Conservation (phyloP, 2,329 filamentous ascomycete species). For the Fusarium musae region DNA sequence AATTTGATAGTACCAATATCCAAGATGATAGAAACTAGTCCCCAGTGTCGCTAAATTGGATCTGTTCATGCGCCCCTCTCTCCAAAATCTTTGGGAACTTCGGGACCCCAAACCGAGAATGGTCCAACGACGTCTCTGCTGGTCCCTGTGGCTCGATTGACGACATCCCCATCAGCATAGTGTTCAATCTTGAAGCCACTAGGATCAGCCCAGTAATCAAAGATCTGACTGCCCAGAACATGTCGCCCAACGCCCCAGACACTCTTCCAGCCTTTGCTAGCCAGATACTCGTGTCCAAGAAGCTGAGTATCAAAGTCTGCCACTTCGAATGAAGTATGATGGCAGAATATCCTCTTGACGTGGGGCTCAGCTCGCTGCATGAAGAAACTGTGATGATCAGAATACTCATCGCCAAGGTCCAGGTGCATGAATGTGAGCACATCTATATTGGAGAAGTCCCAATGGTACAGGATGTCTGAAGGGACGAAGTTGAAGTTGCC, state of each 20-base stretch:
- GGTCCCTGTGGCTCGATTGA: neutral
- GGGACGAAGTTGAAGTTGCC: neutral
- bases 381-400: neutral
- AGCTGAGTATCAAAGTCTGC: neutral
- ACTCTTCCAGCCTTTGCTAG: neutral
- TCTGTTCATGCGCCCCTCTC: neutral
- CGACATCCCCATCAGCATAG: neutral
- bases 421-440: neutral
- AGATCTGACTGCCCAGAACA: neutral
- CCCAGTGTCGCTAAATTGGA: rapidly evolving
- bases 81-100: neutral
- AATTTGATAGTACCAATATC: no score
- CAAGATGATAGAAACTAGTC: neutral
- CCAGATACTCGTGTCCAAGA: neutral
- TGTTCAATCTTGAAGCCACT: neutral
- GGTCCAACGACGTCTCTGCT: neutral
- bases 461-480: neutral
- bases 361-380: neutral
- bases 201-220: neutral
- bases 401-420: neutral
- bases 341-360: neutral
- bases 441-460: neutral
- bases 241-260: neutral
- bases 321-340: neutral
- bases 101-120: neutral